Evolutionary conservation across 1,139 yeast genomes (phyloP).

Genomic region (Yamadazyma dushanensis): DNA sequence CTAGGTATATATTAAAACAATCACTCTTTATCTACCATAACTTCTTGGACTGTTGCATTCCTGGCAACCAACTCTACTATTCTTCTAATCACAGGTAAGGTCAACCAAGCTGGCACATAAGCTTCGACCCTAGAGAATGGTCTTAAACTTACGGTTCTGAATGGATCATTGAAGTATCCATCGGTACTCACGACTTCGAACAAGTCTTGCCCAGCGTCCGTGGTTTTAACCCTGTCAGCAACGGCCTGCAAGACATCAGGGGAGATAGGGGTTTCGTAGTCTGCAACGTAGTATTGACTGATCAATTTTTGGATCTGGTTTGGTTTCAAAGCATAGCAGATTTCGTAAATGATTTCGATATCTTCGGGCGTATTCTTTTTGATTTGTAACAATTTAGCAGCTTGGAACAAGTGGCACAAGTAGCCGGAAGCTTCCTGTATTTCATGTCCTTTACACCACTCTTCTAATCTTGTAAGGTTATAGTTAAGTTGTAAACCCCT

Average conservation of each 20-base stretch:
- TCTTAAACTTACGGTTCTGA: conserved; percentile 81
- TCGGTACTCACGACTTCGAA: conserved; percentile 69
- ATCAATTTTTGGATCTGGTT: conserved; percentile 91
- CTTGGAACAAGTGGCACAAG: conserved; percentile 86
- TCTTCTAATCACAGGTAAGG: conserved; percentile 83
- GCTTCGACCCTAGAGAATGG: conserved; percentile 91
- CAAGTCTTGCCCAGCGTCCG: conserved; percentile 62
- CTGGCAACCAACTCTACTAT: conserved; percentile 88
- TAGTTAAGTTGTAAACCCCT: conserved; percentile 96
- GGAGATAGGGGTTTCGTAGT: conserved; percentile 92
- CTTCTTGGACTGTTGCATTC: conserved; percentile 58
- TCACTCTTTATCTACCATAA: conserved; percentile 6
- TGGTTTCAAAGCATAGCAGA: conserved; percentile 92
- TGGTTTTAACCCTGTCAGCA: conserved; percentile 76
- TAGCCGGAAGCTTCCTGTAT: conserved; percentile 88
- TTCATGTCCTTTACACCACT: conserved; percentile 97
- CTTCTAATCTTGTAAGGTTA: conserved; percentile 94
- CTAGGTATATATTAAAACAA: conserved; percentile 2
- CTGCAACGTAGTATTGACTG: conserved; percentile 88
- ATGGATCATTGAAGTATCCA: conserved; percentile 87
- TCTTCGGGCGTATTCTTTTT: conserved; percentile 89
- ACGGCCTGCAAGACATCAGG: conserved; percentile 80
- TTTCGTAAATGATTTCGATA: conserved; percentile 89
- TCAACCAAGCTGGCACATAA: conserved; percentile 94
- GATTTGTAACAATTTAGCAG: conserved; percentile 89